phyloP scores from a whole-genome alignment of 148 eudicot genomes.

The Rhododendron mucronatum region DNA sequence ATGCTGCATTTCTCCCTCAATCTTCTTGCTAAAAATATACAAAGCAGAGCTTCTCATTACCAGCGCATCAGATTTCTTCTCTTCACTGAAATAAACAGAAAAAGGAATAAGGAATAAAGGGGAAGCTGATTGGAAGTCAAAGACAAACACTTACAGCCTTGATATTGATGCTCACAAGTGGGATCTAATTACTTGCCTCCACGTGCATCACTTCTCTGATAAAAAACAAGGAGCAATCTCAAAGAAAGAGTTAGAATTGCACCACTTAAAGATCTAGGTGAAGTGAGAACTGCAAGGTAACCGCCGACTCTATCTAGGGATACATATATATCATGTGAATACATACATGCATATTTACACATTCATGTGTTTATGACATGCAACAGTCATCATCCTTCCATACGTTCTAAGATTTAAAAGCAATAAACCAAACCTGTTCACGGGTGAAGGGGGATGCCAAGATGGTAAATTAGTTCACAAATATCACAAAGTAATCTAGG shows the following conservation, averaged over 20 bases:
- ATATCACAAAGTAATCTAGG: background rate
- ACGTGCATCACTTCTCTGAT: background rate
- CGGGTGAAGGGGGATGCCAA: background rate
- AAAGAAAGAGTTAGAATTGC: background rate
- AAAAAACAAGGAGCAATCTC: background rate
- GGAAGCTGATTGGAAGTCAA: background rate
- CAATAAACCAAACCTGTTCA: background rate
- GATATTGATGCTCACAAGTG: background rate
- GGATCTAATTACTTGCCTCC: background rate
- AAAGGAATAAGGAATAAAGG: background rate
- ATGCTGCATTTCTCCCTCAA: background rate
- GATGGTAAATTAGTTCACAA: background rate
- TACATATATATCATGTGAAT: background rate
- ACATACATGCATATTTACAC: background rate
- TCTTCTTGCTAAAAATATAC: background rate
- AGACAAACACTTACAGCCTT: conserved; percentile 2
- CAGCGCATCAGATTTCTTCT: background rate
- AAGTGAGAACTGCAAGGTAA: background rate
- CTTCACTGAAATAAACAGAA: background rate
- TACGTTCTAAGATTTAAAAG: background rate
- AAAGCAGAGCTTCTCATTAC: background rate
- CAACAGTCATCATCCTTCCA: background rate
- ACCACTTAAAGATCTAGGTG: background rate
- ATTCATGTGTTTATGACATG: background rate
- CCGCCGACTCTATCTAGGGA: background rate